Evolutionary conservation across 139 green algal genomes (phyloP), one percentile per base, ranked within the genome.

Genomic region (Chlorella vulgaris): DNA sequence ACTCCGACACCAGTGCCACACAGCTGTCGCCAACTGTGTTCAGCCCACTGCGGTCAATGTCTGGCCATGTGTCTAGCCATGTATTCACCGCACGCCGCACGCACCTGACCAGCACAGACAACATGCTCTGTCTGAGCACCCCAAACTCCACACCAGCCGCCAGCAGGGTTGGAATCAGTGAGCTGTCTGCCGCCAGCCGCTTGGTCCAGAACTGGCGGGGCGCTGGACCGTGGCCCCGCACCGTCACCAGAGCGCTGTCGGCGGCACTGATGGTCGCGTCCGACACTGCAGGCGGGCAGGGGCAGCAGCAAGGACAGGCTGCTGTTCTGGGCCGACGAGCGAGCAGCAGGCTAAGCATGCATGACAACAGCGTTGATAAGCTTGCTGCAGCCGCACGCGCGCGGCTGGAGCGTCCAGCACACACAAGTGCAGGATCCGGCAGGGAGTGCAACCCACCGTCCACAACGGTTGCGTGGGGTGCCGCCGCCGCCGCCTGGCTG

Each of bases 61-160:
- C n/a, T n/a, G n/a, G n/a, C n/a, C n/a, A n/a, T n/a, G n/a, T n/a
- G n/a, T n/a, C n/a, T n/a, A n/a, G n/a, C n/a, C n/a, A n/a, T n/a
- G n/a, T n/a, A n/a, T n/a, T n/a, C n/a, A n/a, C n/a, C n/a, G n/a
- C n/a, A n/a, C n/a, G n/a, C n/a, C n/a, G n/a, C n/a, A n/a, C 65
- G 62, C 40, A 86, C 74, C 33, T 76, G 61, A 36, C 35, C 18
- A 88, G 13, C n/a, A 81, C 67, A 0, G 58, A 36, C 10, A 42
- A 55, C 26, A 89, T 29, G 21, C 39, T 66, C 38, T 74, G 76
- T 69, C 82, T 82, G 0, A 90, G 36, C 42, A 82, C 83, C 4
- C 81, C 84, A 85, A 91, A 91, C 71, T 87, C 76, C n/a, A 91
- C 86, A 0, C 81, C 77, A 15, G 81, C 80, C 22, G 83, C 81